Evolutionary conservation across 176 grass and related monocot species (phyloP).

Genomic region (Puccinellia tenuiflora): DNA sequence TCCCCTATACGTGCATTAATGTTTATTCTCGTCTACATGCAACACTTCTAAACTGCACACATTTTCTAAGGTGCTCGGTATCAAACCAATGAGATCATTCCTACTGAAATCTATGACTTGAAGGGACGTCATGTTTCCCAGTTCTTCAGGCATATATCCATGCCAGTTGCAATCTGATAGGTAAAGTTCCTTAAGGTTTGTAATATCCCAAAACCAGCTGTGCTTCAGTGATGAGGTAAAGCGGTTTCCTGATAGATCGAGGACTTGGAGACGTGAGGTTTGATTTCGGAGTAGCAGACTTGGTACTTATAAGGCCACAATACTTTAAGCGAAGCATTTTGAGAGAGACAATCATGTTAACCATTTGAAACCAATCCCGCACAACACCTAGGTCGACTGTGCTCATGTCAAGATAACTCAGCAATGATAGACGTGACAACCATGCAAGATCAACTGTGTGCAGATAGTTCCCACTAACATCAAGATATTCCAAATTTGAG

Average conservation of each 20-base stretch:
- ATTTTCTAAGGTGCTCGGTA: background rate
- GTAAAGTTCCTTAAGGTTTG: background rate
- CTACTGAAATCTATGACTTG: background rate
- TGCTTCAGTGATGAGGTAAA: background rate
- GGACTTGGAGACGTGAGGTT: background rate
- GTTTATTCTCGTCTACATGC: accelerated
- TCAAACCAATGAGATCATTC: background rate
- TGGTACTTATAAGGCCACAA: background rate
- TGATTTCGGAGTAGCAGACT: background rate
- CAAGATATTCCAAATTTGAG: background rate
- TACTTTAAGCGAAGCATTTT: background rate
- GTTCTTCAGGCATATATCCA: background rate
- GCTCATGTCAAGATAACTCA: background rate
- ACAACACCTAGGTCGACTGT: background rate
- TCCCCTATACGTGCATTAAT: background rate
- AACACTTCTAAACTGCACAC: background rate
- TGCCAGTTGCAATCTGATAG: accelerated
- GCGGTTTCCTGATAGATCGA: accelerated
- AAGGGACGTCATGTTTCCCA: background rate
- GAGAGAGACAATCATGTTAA: background rate
- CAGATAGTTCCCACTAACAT: background rate
- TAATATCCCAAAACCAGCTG: background rate
- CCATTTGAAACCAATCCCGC: background rate
- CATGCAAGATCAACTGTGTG: background rate
- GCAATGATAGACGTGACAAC: background rate